Conservation (phyloP, 2,329 filamentous ascomycete species). For the Clarireedia paspali region DNA sequence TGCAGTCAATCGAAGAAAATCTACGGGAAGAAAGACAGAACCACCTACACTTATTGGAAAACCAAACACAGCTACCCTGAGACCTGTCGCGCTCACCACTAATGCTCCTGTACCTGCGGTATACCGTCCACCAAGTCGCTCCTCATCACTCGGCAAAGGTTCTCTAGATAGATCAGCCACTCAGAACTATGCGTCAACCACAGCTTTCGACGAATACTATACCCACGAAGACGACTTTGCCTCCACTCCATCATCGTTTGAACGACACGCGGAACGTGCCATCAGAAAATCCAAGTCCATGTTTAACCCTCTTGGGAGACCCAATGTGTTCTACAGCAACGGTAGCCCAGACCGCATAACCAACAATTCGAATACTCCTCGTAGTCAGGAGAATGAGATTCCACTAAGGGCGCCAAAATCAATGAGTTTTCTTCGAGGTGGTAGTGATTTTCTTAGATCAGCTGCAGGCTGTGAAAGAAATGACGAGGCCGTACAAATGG, state of each 20-base stretch:
- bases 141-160: conserved; percentile 27
- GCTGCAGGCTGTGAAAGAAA: conserved; percentile 23
- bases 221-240: conserved; percentile 41
- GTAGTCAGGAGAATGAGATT: conserved; percentile 21
- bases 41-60: conserved; percentile 10
- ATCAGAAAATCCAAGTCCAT: conserved; percentile 50
- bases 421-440: conserved; percentile 42
- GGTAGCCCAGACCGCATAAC: conserved; percentile 18
- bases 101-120: conserved; percentile 23
- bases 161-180: conserved; percentile 16
- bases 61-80: conserved; percentile 16
- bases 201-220: conserved; percentile 37
- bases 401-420: conserved; percentile 43
- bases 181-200: conserved; percentile 31
- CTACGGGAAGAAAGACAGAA: conserved; percentile 18
- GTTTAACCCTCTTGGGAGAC: conserved; percentile 31
- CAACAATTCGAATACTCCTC: conserved; percentile 14
- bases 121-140: conserved; percentile 27
- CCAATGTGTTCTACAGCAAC: conserved; percentile 25
- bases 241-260: conserved; percentile 41
- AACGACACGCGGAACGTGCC: conserved; percentile 22
- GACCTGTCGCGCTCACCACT: conserved; percentile 24
- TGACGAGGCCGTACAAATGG: conserved; percentile 32
- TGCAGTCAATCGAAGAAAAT: conserved; percentile 21
- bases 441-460: conserved; percentile 23